A percentile compares a stretch with the other conserved stretches of the same genome.
These are phyloP conservation scores for Gentiana macrophylla DNA, from an alignment of 257 asterid genomes.

Conservation along the genomic window DNA sequence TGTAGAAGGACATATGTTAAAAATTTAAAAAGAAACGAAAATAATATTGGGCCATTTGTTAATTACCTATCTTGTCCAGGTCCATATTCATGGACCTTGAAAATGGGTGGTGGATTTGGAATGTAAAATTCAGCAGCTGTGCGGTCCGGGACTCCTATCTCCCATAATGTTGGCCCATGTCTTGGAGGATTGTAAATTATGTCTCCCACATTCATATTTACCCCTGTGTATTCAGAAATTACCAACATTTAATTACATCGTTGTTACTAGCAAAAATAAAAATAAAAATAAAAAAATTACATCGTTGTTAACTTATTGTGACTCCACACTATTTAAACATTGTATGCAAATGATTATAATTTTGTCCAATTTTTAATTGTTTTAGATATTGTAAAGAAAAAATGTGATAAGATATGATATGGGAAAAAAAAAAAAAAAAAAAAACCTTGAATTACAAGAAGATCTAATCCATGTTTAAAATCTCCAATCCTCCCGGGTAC, in stretches of 20 bases:
- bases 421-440: not conserved
- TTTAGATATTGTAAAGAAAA: not conserved
- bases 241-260: too few relatives aligned
- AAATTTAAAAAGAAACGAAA: not conserved
- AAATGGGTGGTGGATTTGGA: conserved; percentile 62
- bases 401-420: not conserved
- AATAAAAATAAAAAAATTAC: conserved; percentile 2
- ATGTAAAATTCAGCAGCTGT: conserved; percentile 53
- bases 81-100: conserved; percentile 14
- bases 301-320: not conserved
- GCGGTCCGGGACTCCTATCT: conserved; percentile 71
- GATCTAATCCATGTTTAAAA: conserved; percentile 25
- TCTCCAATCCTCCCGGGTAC: conserved; percentile 66
- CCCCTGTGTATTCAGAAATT: conserved; percentile 17
- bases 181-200: conserved; percentile 53
- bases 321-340: not conserved
- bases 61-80: too few relatives aligned
- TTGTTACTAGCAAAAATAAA: too few relatives aligned
- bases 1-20: not conserved
- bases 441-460: conserved; percentile 43
- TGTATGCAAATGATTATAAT: not conserved
- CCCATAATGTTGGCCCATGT: conserved; percentile 75
- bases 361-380: not conserved
- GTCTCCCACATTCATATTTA: conserved; percentile 36
- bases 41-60: too few relatives aligned